Evolutionary conservation across 441 rosid genomes (phyloP), one percentile per base, ranked within the genome.

Genomic region (Dalechampia spathulata): DNA sequence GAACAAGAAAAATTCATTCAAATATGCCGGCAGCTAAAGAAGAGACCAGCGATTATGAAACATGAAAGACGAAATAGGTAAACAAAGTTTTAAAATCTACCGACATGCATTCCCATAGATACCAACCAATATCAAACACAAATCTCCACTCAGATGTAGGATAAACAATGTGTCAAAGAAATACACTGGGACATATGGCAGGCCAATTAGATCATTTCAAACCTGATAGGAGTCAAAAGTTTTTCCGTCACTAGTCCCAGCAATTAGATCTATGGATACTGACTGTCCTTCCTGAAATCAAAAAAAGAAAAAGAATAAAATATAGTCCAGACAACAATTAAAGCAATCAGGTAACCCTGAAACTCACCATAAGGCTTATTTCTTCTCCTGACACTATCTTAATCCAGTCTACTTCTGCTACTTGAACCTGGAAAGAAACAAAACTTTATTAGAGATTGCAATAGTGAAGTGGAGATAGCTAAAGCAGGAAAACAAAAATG

Each of bases 391-490:
- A 78, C 21, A 73, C 70, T 64, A 87, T 85, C 75, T 83, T 90
- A 69, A 93, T 82, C 99, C 99, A 93, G 72, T 87, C 97, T 39
- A 93, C 63, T 70, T 89, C 97, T 48, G 90, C 92, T 61, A 93
- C 97, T 75, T 77, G 88, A 66, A 83, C 89, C 99, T 93, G 89
- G 25, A 72, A 61, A n/a, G n/a, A 58, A 64, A 63, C 53, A 61
- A 23, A 30, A 15, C 55, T 53, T 52, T 48, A 50, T 59, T 49
- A 68, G 60, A 65, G 52, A 58, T 49, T 36, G 56, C n/a, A 40
- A 25, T 43, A 62, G 47, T 52, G 26, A 42, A 25, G 28, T 25
- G 37, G n/a, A 28, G 44, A 48, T 5, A 52, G 23, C n/a, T 36
- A 59, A 51, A 36, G 23, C 22, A 51, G 40, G 40, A 23, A 50